Evolutionary conservation across 2,329 filamentous ascomycete genomes (phyloP).

Genomic region (Graphilbum fragrans): DNA sequence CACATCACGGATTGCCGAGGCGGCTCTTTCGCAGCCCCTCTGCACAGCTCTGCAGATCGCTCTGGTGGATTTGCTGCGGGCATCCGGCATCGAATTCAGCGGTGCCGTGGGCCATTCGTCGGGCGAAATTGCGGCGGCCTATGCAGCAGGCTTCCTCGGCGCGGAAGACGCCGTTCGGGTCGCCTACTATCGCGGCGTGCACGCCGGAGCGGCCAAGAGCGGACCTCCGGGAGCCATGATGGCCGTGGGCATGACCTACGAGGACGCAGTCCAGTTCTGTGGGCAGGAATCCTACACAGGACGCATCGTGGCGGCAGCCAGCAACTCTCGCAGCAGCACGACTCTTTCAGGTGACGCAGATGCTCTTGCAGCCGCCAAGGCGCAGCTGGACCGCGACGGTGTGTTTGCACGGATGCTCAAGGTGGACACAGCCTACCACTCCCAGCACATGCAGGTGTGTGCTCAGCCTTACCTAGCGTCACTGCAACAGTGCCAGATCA

Average conservation of each 20-base stretch:
- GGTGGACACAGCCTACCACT: conserved; percentile 22
- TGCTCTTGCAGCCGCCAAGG: conserved; percentile 7
- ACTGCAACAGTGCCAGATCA: conserved; percentile 9
- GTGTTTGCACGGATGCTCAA: conserved; percentile 16
- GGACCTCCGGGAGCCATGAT: conserved; percentile 30
- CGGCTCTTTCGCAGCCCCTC: conserved; percentile 29
- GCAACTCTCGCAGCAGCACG: conserved; percentile 22
- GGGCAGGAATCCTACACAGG: conserved; percentile 14
- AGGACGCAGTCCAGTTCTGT: conserved; percentile 21
- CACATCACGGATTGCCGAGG: conserved; percentile 21
- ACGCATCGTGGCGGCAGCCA: conserved; percentile 17
- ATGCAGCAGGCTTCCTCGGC: conserved; percentile 30
- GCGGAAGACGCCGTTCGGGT: conserved; percentile 27
- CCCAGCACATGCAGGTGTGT: conserved; percentile 15
- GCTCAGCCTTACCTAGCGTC: conserved; percentile 11
- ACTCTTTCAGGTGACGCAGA: conserved; percentile 20
- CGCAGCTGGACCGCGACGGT: conserved; percentile 2
- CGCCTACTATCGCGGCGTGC: conserved; percentile 32
- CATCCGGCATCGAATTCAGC: conserved; percentile 19
- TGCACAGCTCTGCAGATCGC: conserved; percentile 34
- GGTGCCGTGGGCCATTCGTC: conserved; percentile 35
- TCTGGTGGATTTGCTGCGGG: conserved; percentile 26
- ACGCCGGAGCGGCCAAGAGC: conserved; percentile 11
- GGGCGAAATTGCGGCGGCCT: conserved; percentile 38
- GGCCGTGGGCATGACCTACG: conserved; percentile 23